Evolutionary conservation across 305 asterid genomes (phyloP).

Genomic region (Fraxinus greggii): DNA sequence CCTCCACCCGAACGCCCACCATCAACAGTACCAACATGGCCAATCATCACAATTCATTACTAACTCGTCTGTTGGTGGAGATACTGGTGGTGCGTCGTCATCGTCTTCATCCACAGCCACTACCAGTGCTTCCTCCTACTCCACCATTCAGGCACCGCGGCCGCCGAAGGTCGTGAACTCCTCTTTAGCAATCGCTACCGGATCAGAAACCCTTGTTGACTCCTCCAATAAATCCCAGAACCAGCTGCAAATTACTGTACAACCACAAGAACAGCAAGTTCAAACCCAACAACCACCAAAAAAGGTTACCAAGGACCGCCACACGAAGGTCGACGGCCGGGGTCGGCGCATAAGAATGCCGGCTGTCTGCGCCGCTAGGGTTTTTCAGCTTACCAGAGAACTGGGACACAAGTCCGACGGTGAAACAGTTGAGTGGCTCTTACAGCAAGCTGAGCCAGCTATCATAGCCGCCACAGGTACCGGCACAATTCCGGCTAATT

Average conservation of each 20-base stretch:
- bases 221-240: slow-evolving; percentile 32
- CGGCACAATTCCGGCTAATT: slow-evolving; percentile 74
- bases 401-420: slow-evolving; percentile 79
- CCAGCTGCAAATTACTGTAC: slow-evolving; percentile 27
- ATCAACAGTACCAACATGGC: slow-evolving; percentile 31
- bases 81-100: slow-evolving; percentile 2
- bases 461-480: slow-evolving; percentile 78
- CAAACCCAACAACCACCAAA: slow-evolving; percentile 35
- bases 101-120: slow-evolving; percentile 29
- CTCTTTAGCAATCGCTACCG: slow-evolving; percentile 58
- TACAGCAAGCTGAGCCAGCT: slow-evolving; percentile 86
- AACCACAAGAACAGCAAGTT: slow-evolving; percentile 13
- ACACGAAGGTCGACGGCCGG: slow-evolving; percentile 79
- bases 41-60: slow-evolving; percentile 42
- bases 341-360: slow-evolving; percentile 90
- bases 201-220: slow-evolving; percentile 49
- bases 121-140: slow-evolving; percentile 25
- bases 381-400: slow-evolving; percentile 68
- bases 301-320: slow-evolving; percentile 69
- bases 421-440: slow-evolving; percentile 71
- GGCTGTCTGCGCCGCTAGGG: slow-evolving; percentile 77
- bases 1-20: slow-evolving; percentile 22
- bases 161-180: slow-evolving; percentile 37
- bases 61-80: slow-evolving; percentile 21
- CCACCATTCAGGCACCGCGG: slow-evolving; percentile 27